A percentile compares a stretch with the other conserved stretches of the same genome.
These are phyloP conservation scores for Cyberlindnera lachancei DNA, from an alignment of 805 yeast genomes.

Conservation along the genomic window DNA sequence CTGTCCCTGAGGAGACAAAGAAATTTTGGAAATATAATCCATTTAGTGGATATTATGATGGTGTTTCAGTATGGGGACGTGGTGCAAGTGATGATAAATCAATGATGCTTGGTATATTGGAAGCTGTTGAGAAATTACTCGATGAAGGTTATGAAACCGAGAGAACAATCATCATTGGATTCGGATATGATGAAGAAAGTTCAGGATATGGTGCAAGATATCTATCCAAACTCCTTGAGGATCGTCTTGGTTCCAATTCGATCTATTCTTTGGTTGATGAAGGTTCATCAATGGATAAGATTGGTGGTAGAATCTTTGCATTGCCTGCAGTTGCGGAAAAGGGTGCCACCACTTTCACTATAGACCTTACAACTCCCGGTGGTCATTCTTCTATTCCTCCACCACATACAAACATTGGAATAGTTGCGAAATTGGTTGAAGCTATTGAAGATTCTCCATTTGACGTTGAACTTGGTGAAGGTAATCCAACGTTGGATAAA, in stretches of 20 bases:
- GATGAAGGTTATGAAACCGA: constrained; percentile 41
- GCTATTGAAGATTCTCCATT: constrained; percentile 48
- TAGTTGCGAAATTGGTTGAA: constrained; percentile 44
- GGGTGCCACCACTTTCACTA: constrained; percentile 45
- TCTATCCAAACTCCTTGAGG: constrained; percentile 5
- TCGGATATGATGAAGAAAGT: constrained; percentile 76
- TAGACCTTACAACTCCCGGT: constrained; percentile 50
- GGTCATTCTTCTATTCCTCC: constrained; percentile 71
- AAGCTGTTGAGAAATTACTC: constrained; percentile 49
- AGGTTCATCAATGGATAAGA: constrained; percentile 27
- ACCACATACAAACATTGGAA: constrained; percentile 63
- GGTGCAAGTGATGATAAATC: constrained; percentile 73
- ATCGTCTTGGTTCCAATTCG: constrained; percentile 33
- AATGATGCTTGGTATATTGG: constrained; percentile 54
- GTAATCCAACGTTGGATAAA: constrained; percentile 45
- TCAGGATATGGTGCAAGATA: constrained; percentile 52
- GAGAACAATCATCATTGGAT: constrained; percentile 53
- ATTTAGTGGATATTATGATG: constrained; percentile 59
- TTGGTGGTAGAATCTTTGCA: constrained; percentile 33
- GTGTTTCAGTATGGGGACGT: constrained; percentile 58
- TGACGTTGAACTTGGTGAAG: constrained; percentile 32
- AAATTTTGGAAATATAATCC: constrained; percentile 64
- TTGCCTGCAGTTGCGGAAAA: constrained; percentile 53
- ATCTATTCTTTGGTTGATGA: constrained; percentile 62
- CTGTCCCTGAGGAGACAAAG: constrained; percentile 55